Evolutionary conservation across 73 alveolate species (phyloP), one percentile per base, ranked within the genome.

Genomic region (Paramecium caudatum): DNA sequence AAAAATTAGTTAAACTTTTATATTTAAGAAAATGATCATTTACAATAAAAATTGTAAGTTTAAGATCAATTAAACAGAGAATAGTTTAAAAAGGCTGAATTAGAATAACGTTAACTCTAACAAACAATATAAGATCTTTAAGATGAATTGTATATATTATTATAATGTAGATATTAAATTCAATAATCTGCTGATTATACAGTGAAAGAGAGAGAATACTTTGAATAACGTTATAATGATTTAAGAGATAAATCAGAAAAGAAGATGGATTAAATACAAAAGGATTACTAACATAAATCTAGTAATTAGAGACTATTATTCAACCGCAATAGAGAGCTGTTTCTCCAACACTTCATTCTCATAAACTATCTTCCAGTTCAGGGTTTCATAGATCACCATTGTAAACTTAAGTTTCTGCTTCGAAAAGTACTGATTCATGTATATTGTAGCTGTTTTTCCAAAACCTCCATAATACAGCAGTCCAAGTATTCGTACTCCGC

Each of bases 141-240:
- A 21, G 27, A 74, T 16, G 70, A 74, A 74, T 41, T 74, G 88
- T 74, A 74, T n/a, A 45, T 5, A 0, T 12, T 61, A 19, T 19
- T 15, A 37, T 41, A 45, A 19, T 37, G 6, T 27, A 37, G 62
- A 41, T n/a, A n/a, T 16, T 39, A 12, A 27, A 74, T 27, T 74
- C 17, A 74, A 74, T 12, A 74, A 74, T 74, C 47, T 41, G 88
- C 88, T 74, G 88, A 74, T 74, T 74, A 74, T 25, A 41, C 88
- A 36, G 9, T 41, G 70, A 74, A 74, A 39, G 88, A 74, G 21
- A 74, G 88, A 74, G 16, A 74, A 39, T 74, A n/a, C 33, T 47
- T 41, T 2, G 88, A 74, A 45, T 41, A 16, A 41, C 36, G 68
- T 9, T 41, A 41, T 7, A 41, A 74, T 16, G 88, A 74, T 41